A percentile compares a stretch with the other conserved stretches of the same genome.
Evolutionary conservation across 441 rosid species (phyloP).

Genomic region (Sinapis alba): DNA sequence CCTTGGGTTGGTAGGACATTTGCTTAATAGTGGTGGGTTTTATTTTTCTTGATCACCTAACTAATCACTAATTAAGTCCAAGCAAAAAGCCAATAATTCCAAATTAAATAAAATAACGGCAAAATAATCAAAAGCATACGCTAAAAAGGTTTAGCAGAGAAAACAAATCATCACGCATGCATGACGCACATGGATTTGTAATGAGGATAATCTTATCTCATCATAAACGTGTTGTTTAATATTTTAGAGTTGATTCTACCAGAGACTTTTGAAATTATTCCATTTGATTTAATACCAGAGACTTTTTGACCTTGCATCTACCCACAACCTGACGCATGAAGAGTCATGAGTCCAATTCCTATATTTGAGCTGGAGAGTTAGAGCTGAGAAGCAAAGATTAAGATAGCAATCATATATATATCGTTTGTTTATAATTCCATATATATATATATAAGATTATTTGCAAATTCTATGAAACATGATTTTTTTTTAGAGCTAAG

Average conservation of each 20-base stretch:
- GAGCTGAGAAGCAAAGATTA: no score
- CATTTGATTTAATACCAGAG: neutral
- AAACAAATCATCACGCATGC: conserved; percentile 28
- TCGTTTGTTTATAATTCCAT: neutral
- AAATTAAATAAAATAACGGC: neutral
- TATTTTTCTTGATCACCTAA: conserved; percentile 32
- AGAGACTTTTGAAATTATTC: neutral
- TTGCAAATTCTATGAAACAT: no score
- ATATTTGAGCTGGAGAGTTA: no score
- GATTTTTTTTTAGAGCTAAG: no score
- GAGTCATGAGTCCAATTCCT: no score
- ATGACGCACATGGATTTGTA: conserved; percentile 31
- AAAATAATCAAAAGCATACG: neutral
- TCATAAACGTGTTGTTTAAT: neutral
- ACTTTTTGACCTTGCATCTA: no score
- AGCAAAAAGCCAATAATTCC: conserved; percentile 21
- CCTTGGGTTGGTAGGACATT: conserved; percentile 36
- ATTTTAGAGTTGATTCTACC: neutral
- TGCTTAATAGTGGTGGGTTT: conserved; percentile 17
- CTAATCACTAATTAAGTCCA: conserved; percentile 37
- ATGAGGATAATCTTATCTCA: neutral
- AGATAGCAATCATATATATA: neutral
- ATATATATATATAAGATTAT: neutral
- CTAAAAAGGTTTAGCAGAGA: conserved; percentile 4
- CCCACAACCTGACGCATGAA: no score